phyloP scores from a whole-genome alignment of 768 basidiomycete species.

The Tylopilus sp. region DNA sequence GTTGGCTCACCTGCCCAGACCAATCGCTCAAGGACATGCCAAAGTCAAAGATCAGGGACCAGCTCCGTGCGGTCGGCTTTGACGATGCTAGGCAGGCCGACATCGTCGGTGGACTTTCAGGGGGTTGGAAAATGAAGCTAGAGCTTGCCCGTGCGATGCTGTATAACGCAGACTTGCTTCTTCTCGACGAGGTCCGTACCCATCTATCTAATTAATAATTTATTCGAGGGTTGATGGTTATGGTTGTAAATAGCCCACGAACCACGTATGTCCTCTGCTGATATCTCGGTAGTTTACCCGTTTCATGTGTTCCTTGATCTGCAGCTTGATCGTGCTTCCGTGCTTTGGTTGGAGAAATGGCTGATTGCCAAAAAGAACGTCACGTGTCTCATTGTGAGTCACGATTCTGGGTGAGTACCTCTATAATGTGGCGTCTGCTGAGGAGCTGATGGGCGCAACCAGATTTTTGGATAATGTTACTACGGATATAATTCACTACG shows the following conservation, averaged over 20 bases:
- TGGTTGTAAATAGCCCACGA: constrained; percentile 65
- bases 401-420: constrained; percentile 86
- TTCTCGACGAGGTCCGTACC: constrained; percentile 73
- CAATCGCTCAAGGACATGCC: constrained; percentile 58
- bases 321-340: constrained; percentile 79
- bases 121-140: constrained; percentile 99
- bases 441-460: constrained; percentile 3
- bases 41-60: constrained; percentile 70
- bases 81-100: constrained; percentile 82
- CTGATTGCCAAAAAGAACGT: constrained; percentile 76
- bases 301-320: constrained; percentile 19
- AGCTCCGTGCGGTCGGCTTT: constrained; percentile 88
- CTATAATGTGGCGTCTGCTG: constrained; percentile 3
- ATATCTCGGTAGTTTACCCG: constrained; percentile 13
- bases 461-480: constrained; percentile 95
- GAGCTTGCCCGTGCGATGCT: constrained; percentile 96
- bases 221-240: constrained; percentile 16
- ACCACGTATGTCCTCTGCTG: constrained; percentile 61
- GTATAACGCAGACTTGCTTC: constrained; percentile 83
- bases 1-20: constrained; percentile 43
- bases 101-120: constrained; percentile 84
- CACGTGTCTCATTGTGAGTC: constrained; percentile 91
- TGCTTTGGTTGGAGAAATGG: constrained; percentile 90
- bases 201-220: constrained; percentile 19
- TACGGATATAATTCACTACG: constrained; percentile 97